Evolutionary conservation across 176 grass and related monocot species (phyloP).

Genomic region (Oryza rufipogon): DNA sequence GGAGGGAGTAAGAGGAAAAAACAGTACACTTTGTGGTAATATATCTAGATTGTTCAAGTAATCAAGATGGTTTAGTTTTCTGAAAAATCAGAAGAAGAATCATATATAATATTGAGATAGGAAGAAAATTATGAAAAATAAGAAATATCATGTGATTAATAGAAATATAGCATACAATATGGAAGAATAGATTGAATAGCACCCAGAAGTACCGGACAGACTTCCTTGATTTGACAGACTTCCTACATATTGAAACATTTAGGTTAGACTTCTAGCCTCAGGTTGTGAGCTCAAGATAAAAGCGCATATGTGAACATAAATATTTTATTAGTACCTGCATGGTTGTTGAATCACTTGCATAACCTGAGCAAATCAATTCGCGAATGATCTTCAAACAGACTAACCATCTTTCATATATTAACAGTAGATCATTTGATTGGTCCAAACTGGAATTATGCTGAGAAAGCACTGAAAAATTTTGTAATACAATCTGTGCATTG

Average conservation of each 20-base stretch:
- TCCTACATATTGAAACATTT: slow-evolving; percentile 37
- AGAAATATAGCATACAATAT: slow-evolving; percentile 54
- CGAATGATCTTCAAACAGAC: slow-evolving; percentile 60
- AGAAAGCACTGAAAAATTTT: slow-evolving; percentile 53
- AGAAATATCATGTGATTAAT: neutral
- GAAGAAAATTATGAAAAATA: too few species aligned
- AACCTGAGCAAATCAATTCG: slow-evolving; percentile 52
- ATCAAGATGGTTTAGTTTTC: neutral
- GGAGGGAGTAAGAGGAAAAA: too few species aligned
- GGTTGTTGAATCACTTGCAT: slow-evolving; percentile 52
- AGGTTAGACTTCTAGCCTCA: neutral
- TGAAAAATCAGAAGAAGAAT: neutral
- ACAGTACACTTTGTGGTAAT: too few species aligned
- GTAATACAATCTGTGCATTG: slow-evolving; percentile 57
- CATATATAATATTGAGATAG: neutral
- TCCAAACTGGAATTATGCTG: slow-evolving; percentile 46
- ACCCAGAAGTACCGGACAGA: slow-evolving; percentile 50
- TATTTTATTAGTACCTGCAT: slow-evolving; percentile 49
- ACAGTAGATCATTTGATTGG: slow-evolving; percentile 46
- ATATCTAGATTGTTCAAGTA: too few species aligned
- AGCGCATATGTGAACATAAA: neutral
- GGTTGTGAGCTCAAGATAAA: neutral
- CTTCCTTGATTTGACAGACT: slow-evolving; percentile 62
- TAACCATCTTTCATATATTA: slow-evolving; percentile 67
- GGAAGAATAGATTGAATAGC: slow-evolving; percentile 66